Evolutionary conservation across 805 yeast genomes (phyloP).

Genomic region (Starmerella floricola): DNA sequence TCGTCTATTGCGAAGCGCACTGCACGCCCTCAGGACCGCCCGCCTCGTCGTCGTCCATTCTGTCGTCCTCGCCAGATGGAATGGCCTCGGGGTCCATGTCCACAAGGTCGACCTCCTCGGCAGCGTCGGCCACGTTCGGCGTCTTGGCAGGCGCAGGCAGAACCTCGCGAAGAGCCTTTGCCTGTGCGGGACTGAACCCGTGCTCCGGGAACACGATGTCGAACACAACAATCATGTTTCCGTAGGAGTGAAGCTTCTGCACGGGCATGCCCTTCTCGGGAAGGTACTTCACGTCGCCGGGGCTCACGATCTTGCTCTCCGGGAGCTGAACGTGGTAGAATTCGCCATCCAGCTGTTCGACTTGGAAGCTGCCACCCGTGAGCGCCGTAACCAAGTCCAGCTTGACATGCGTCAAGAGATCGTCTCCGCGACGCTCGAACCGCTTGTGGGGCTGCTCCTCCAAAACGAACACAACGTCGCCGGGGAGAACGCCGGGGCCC

Average conservation of each 20-base stretch:
- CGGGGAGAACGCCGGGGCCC: constrained; percentile 87
- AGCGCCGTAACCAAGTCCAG: constrained; percentile 86
- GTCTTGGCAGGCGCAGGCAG: constrained; percentile 64
- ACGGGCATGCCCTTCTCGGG: constrained; percentile 97
- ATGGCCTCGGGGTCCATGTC: constrained; percentile 59
- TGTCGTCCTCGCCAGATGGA: constrained; percentile 26
- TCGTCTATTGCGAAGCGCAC: constrained; percentile 77
- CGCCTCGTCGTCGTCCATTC: constrained; percentile 45
- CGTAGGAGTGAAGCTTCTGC: constrained; percentile 73
- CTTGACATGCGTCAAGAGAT: constrained; percentile 72
- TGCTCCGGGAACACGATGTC: constrained; percentile 75
- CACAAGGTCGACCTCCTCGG: constrained; percentile 50
- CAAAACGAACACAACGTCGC: constrained; percentile 87
- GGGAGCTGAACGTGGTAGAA: constrained; percentile 68
- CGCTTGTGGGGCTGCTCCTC: constrained; percentile 77
- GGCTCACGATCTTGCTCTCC: constrained; percentile 88
- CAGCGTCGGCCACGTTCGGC: constrained; percentile 36
- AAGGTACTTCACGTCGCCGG: constrained; percentile 68
- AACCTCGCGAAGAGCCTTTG: constrained; percentile 57
- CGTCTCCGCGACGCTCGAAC: constrained; percentile 82
- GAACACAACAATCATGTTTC: constrained; percentile 78
- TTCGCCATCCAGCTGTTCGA: constrained; percentile 86
- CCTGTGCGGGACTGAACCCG: constrained; percentile 53
- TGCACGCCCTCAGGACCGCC: constrained; percentile 59
- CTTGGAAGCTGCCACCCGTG: constrained; percentile 85